Conservation (phyloP, 177 flowering plant genomes). For the Telopea speciosissima region DNA sequence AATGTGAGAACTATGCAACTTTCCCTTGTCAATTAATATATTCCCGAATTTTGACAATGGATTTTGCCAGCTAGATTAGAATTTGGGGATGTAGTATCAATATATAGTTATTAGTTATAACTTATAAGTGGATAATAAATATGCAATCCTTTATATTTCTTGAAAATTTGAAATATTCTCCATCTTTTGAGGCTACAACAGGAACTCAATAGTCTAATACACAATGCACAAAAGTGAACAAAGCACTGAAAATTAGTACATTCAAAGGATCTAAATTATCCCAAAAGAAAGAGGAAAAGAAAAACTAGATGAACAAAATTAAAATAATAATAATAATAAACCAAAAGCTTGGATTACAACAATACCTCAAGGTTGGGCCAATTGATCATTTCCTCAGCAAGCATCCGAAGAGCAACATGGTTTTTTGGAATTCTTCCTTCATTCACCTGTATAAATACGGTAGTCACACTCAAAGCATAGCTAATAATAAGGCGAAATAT, state of each 20-base stretch:
- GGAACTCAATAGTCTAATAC: neutral
- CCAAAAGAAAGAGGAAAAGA: neutral
- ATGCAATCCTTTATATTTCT: neutral
- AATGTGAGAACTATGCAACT: neutral
- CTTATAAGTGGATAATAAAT: neutral
- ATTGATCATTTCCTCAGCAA: conserved; percentile 72
- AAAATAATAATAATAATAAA: too few relatives aligned
- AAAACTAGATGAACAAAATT: too few relatives aligned
- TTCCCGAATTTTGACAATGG: neutral
- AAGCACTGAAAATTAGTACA: neutral
- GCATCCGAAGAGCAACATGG: conserved; percentile 63
- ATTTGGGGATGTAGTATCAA: neutral
- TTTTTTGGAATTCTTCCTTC: conserved; percentile 79
- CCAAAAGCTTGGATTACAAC: neutral
- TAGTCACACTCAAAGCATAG: neutral
- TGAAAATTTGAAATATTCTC: neutral
- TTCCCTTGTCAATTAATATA: neutral
- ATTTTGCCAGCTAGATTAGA: neutral
- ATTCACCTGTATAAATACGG: conserved; percentile 44
- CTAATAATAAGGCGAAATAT: neutral
- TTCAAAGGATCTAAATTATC: neutral
- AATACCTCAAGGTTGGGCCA: conserved; percentile 96
- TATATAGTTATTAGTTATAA: too few relatives aligned
- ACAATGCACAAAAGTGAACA: neutral
- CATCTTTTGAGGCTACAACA: neutral